Evolutionary conservation across 192 early-diverging fungal species (phyloP), one percentile per base, ranked within the genome.

Genomic region (Chytriomyces sp.): DNA sequence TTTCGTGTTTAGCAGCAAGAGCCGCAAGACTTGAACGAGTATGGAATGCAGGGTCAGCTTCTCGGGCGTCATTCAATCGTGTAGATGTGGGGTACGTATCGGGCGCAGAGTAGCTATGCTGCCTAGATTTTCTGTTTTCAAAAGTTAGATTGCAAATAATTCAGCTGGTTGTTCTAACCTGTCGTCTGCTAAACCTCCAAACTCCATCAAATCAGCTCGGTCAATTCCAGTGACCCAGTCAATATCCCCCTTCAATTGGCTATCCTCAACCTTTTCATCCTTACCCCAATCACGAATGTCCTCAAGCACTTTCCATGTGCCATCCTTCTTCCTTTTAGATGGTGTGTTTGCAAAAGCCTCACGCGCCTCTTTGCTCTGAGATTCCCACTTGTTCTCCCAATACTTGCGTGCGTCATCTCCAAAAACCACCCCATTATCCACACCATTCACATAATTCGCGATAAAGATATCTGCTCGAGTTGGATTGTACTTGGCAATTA

Each of bases 231-330:
- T 64, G 8, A 64, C 62, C 62, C 62, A 64, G 23, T 23, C 8
- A 64, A 64, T 64, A 23, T 24, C 62, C 8, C 62, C 62, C 26
- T 64, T 64, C 62, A 64, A 28, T 64, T 28, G 62, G 62, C 62
- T 64, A 64, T 64, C 62, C 62, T 64, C 62, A 8, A 64, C 62
- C 62, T 64, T 64, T 64, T 64, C 62, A 16, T 64, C 10, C 62
- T 64, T 64, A 7, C 23, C 26, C 62, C 62, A 64, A 64, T 64
- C 62, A 23, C 62, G 62, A 64, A 64, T 64, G 62, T 64, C 62
- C 62, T 64, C 62, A 64, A 23, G 26, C 62, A 16, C 62, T 24
- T 64, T 64, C 10, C 23, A 64, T 8, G 62, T 64, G 62, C 10
- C 62, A 64, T 24, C 62, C 62, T 8, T 64, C 62, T 64, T 24